A percentile compares a stretch with the other conserved stretches of the same genome.
These are phyloP conservation scores for Suhomyces maxii DNA, from an alignment of 1,139 yeast species.

Conservation along the genomic window DNA sequence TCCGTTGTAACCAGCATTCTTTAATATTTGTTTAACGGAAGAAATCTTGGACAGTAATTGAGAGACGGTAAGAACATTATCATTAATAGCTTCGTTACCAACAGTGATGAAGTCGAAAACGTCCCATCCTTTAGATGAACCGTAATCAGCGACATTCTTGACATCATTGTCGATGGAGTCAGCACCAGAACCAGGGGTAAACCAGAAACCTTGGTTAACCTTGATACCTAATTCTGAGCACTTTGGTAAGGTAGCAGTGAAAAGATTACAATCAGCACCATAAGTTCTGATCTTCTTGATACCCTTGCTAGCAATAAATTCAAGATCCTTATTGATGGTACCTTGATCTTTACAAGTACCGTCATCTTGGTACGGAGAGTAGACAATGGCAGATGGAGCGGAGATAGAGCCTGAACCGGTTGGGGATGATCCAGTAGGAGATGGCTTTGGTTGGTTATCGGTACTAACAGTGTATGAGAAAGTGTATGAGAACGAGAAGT, in stretches of 20 bases:
- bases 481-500: not conserved
- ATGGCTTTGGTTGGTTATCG: not conserved
- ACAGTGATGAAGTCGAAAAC: slow-evolving; percentile 72
- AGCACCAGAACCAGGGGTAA: slow-evolving; percentile 55
- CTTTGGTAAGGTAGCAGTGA: slow-evolving; percentile 64
- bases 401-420: slow-evolving; percentile 18
- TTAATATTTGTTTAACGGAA: slow-evolving; percentile 57
- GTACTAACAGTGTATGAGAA: not conserved
- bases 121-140: slow-evolving; percentile 60
- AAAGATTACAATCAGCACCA: slow-evolving; percentile 81
- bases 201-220: slow-evolving; percentile 89
- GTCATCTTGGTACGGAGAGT: slow-evolving; percentile 76
- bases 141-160: slow-evolving; percentile 51
- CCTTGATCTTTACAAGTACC: slow-evolving; percentile 62
- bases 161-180: slow-evolving; percentile 67
- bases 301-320: slow-evolving; percentile 57
- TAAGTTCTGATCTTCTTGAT: slow-evolving; percentile 69
- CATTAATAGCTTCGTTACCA: slow-evolving; percentile 83
- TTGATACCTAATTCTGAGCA: slow-evolving; percentile 61
- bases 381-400: slow-evolving; percentile 61
- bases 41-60: slow-evolving; percentile 64
- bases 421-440: slow-evolving; percentile 19
- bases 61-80: slow-evolving; percentile 56
- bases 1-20: slow-evolving; percentile 76
- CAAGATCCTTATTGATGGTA: slow-evolving; percentile 60